These are phyloP conservation scores for Leishmania arabica DNA, from an alignment of 208 protist genomes.

Conservation along the genomic window DNA sequence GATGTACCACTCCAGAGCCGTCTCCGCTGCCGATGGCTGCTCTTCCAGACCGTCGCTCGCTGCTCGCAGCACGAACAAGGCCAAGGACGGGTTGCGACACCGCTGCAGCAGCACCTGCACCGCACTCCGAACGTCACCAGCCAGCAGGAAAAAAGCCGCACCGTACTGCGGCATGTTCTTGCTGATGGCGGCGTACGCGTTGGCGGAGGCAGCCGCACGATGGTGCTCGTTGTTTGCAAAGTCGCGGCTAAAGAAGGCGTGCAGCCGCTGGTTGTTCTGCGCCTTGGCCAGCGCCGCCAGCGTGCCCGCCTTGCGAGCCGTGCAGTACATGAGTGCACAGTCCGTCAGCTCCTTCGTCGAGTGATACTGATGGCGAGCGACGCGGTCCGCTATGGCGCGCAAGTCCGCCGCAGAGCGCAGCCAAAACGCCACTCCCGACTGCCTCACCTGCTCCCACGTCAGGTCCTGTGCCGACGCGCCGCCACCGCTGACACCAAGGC, in stretches of 20 bases:
- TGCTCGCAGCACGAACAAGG: constrained; percentile 78
- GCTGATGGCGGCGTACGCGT: constrained; percentile 90
- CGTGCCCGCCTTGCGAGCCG: constrained; percentile 77
- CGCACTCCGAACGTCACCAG: constrained; percentile 81
- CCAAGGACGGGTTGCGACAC: constrained; percentile 58
- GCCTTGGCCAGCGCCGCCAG: constrained; percentile 92
- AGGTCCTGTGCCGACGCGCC: constrained; percentile 11
- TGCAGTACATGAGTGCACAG: constrained; percentile 90
- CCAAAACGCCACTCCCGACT: constrained; percentile 72
- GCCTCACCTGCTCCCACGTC: constrained; percentile 71
- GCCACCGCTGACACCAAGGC: background rate
- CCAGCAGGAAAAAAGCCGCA: constrained; percentile 94
- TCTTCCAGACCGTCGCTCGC: constrained; percentile 13
- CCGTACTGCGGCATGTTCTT: constrained; percentile 90
- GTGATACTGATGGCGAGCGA: constrained; percentile 82
- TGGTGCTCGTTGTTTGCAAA: constrained; percentile 71
- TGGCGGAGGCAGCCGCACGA: constrained; percentile 81
- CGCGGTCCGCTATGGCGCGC: constrained; percentile 64
- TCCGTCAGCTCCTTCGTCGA: constrained; percentile 68
- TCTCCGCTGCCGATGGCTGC: constrained; percentile 1
- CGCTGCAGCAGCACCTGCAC: constrained; percentile 90
- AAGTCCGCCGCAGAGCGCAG: constrained; percentile 51
- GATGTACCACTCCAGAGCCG: constrained; percentile 37
- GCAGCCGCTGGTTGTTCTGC: constrained; percentile 73
- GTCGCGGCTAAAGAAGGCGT: constrained; percentile 91